These are phyloP conservation scores for Polysphondylium violaceum DNA, from an alignment of 78 protist species.

Conservation along the genomic window DNA sequence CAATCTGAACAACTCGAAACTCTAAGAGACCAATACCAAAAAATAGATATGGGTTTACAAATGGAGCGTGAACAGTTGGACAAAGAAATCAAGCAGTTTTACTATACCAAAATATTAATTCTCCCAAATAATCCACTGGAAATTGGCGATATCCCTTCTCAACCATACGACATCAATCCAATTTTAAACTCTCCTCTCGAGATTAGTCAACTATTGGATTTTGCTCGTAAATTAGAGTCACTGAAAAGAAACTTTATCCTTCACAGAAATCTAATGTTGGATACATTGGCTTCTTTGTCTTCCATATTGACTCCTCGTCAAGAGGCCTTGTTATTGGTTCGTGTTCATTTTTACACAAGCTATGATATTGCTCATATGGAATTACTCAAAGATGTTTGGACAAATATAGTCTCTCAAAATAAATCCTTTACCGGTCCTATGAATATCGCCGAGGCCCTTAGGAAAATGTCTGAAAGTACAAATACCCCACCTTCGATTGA, in stretches of 20 bases:
- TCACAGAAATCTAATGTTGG: constrained; percentile 39
- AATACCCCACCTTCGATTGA: constrained; percentile 43
- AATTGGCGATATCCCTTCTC: constrained; percentile 27
- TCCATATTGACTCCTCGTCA: constrained; percentile 34
- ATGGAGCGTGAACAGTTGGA: constrained; percentile 53
- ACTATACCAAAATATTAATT: constrained; percentile 47
- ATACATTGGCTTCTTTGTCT: constrained; percentile 34
- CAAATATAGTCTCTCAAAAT: constrained; percentile 42
- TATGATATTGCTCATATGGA: constrained; percentile 74
- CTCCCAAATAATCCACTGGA: constrained; percentile 39
- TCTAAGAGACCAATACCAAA: constrained; percentile 29
- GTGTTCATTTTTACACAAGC: constrained; percentile 37
- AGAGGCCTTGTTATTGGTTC: constrained; percentile 69
- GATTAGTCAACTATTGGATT: constrained; percentile 56
- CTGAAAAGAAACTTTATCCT: constrained; percentile 47
- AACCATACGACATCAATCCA: constrained; percentile 3
- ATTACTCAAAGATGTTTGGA: constrained; percentile 70
- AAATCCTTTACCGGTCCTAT: constrained; percentile 32
- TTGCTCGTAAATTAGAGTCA: constrained; percentile 39
- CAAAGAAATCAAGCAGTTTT: constrained; percentile 50
- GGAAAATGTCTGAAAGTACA: constrained; percentile 50
- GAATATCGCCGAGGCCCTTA: constrained; percentile 62
- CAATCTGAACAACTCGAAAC: constrained; percentile 39
- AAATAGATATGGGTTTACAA: not conserved
- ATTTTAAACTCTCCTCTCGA: constrained; percentile 33